Evolutionary conservation across 305 asterid species (phyloP).

Genomic region (Fraxinus sp.): DNA sequence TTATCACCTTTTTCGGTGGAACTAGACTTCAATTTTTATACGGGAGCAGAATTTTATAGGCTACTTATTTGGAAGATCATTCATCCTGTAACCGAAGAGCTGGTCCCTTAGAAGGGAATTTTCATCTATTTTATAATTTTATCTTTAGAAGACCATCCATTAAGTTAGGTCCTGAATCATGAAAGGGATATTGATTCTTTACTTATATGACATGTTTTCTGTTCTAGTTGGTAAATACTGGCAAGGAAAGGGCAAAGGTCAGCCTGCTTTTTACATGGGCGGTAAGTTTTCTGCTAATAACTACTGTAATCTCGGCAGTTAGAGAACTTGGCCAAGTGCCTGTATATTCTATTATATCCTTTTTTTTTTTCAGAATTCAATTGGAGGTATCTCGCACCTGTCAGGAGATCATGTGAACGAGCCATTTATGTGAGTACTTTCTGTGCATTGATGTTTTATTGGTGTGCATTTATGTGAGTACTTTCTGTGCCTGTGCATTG

Average conservation of each 20-base stretch:
- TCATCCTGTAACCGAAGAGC: neutral
- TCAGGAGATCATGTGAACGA: constrained; percentile 95
- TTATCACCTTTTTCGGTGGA: neutral
- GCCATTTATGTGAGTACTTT: constrained; percentile 81
- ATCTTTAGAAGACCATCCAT: neutral
- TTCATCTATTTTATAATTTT: neutral
- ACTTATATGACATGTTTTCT: constrained; percentile 28
- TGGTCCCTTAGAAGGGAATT: neutral
- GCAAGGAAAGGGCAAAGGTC: constrained; percentile 98
- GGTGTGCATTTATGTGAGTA: neutral
- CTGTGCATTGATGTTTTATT: constrained; percentile 16
- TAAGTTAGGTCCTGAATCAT: neutral
- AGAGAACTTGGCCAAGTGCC: constrained; percentile 12
- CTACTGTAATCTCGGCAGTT: constrained; percentile 12
- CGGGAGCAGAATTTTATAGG: neutral
- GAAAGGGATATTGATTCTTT: neutral
- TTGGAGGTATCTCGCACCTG: constrained; percentile 87
- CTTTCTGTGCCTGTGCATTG: neutral
- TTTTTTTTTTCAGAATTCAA: constrained; percentile 67
- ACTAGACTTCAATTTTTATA: neutral
- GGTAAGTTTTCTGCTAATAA: constrained; percentile 52
- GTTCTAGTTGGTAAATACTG: constrained; percentile 91
- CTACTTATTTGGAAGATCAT: neutral
- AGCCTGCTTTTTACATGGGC: constrained; percentile 99
- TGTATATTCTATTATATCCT: constrained; percentile 26